phyloP scores from a whole-genome alignment of 495 filamentous ascomycete genomes.

The Aspergillus mulundensis region DNA sequence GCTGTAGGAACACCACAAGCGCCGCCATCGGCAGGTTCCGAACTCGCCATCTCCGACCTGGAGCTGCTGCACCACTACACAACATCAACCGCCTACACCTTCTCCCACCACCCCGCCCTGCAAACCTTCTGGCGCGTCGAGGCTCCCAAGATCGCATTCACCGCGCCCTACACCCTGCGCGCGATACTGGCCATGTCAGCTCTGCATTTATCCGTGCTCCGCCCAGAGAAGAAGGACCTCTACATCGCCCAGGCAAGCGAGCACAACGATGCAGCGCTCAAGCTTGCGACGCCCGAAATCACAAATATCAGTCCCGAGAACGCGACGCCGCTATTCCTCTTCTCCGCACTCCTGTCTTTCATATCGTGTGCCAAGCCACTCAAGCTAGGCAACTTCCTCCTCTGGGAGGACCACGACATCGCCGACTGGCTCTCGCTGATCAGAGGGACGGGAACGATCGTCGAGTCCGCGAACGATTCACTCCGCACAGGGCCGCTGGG shows the following conservation, averaged over 20 bases:
- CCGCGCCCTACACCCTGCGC: neutral
- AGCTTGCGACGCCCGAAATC: conserved; percentile 21
- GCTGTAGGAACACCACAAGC: no score
- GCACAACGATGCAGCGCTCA: conserved; percentile 32
- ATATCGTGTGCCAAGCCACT: neutral
- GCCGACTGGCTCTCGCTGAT: no score
- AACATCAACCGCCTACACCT: conserved; percentile 34
- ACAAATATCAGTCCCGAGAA: conserved; percentile 22
- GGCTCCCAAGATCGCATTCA: conserved; percentile 29
- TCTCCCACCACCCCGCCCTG: conserved; percentile 26
- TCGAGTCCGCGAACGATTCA: no score
- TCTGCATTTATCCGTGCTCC: conserved; percentile 30
- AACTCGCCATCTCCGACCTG: conserved; percentile 18
- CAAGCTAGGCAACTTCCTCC: neutral
- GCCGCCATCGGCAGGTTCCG: neutral
- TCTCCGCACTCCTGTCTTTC: conserved; percentile 11
- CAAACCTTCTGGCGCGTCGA: conserved; percentile 31
- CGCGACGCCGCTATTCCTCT: conserved; percentile 29
- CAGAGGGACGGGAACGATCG: no score
- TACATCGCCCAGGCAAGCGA: conserved; percentile 25
- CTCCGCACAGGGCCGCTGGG: no score
- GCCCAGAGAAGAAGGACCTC: conserved; percentile 11
- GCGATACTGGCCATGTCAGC: conserved; percentile 32
- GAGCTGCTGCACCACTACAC: conserved; percentile 37
- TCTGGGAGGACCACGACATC: neutral